Percentiles rank a stretch among this genome's conserved stretches.
These are phyloP conservation scores for Senna siamea DNA, from an alignment of 306 rosid genomes.

Conservation along the genomic window DNA sequence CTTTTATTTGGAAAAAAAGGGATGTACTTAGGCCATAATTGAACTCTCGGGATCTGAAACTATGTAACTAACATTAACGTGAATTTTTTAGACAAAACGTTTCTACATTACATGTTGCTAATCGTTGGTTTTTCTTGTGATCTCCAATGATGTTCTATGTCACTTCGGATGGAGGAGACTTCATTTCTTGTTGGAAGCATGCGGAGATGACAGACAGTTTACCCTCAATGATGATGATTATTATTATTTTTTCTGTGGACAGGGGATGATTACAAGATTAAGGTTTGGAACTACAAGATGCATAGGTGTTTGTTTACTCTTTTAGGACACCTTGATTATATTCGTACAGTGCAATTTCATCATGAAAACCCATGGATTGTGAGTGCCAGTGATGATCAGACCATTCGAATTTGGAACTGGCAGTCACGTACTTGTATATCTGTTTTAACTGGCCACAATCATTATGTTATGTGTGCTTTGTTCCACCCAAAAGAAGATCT, in stretches of 20 bases:
- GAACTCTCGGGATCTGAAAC: constrained; percentile 36
- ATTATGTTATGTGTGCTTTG: constrained; percentile 94
- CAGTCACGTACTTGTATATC: constrained; percentile 95
- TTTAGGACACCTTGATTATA: constrained; percentile 93
- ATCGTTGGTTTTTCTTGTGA: constrained; percentile 20
- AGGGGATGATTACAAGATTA: constrained; percentile 98
- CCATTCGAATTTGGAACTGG: constrained; percentile 98
- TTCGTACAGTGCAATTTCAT: constrained; percentile 95
- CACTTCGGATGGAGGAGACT: constrained; percentile 20
- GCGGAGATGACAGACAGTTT: constrained; percentile 16
- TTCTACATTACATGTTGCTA: constrained; percentile 27
- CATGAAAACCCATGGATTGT: constrained; percentile 95
- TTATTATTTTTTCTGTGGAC: constrained; percentile 37
- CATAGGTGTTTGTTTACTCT: constrained; percentile 92
- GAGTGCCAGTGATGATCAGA: constrained; percentile 97
- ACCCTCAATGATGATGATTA: constrained; percentile 1
- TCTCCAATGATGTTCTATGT: constrained; percentile 16
- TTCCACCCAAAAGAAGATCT: constrained; percentile 95
- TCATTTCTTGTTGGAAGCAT: neutral
- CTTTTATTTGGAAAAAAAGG: neutral
- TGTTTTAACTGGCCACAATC: constrained; percentile 95
- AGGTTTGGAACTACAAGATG: constrained; percentile 96
- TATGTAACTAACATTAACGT: neutral
- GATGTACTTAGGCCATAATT: constrained; percentile 31
- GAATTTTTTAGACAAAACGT: neutral